A percentile compares a stretch with the other conserved stretches of the same genome.
These are phyloP conservation scores for Aspergillus ibericus DNA, from an alignment of 2,329 filamentous ascomycete genomes.

Conservation along the genomic window DNA sequence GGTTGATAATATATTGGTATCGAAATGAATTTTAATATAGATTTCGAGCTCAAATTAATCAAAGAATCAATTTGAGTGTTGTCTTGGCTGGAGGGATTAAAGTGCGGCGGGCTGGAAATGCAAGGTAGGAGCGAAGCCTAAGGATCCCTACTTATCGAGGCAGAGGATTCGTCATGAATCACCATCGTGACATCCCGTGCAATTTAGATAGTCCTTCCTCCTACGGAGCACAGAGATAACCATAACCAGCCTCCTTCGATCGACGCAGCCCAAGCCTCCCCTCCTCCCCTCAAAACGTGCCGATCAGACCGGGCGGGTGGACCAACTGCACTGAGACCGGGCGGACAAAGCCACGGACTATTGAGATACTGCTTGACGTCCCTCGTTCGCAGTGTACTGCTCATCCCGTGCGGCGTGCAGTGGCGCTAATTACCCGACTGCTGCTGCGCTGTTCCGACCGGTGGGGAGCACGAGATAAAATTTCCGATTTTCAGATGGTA, in stretches of 20 bases:
- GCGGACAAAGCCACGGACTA: too few species aligned
- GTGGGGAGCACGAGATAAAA: not conserved
- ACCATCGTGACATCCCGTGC: too few species aligned
- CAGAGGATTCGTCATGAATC: too few species aligned
- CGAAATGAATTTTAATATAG: not conserved
- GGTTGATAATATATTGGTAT: not conserved
- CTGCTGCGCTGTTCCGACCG: too few species aligned
- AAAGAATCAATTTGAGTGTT: too few species aligned
- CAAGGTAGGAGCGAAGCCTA: not conserved
- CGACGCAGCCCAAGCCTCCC: not conserved
- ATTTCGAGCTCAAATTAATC: not conserved
- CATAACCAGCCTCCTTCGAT: slow-evolving; percentile 6
- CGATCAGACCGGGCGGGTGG: slow-evolving; percentile 12
- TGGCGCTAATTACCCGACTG: too few species aligned
- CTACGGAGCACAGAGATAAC: too few species aligned
- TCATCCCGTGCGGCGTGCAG: not conserved
- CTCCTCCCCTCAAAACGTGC: slow-evolving; percentile 16
- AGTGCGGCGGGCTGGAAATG: not conserved
- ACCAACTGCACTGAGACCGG: not conserved
- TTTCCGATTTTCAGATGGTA: not conserved
- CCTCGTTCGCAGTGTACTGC: too few species aligned
- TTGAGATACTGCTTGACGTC: too few species aligned
- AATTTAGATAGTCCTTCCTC: not conserved
- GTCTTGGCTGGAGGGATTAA: not conserved
- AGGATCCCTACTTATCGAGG: too few species aligned